Evolutionary conservation across 1,139 yeast species (phyloP), one percentile per base, ranked within the genome.

Genomic region (Lodderomyces pseudojiufengensis): DNA sequence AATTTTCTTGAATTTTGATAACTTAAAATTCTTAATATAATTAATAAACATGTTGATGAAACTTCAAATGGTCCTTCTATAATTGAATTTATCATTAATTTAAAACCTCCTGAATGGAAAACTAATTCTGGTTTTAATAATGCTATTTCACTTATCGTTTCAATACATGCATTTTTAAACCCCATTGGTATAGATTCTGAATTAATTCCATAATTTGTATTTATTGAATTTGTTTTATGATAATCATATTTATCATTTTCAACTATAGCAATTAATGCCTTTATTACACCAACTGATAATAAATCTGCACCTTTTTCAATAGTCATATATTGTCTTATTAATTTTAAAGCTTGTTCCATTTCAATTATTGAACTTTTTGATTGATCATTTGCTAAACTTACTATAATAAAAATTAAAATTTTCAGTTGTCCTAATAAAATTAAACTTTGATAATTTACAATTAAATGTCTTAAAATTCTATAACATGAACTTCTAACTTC

Each of bases 401-500:
- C 66, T 4, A 85, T 75, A 9, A 88, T 57, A 47, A 81, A 76
- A 4, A 76, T 70, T 42, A 86, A 84, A 9, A 86, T 53, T 40
- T 78, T 74, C 33, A 70, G 61, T 22, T 71, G 66, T 29, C 79
- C 64, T 29, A 71, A 51, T 9, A 71, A 62, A 22, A 51, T 48
- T 14, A 80, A 51, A 2, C 87, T 74, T 10, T 74, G 76, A 24
- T 65, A 55, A 44, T 76, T 76, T 18, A 75, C 70, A 23, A 84
- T 65, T 15, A 84, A 65, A 45, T 82, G 74, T 14, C 96, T 65
- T 23, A 87, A 72, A 3, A 88, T 70, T 35, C 95, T 66, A 55
- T 80, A 87, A 0, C 92, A 95, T 4, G 86, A 73, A 1, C 92
- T 84, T 11, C 80, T 68, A 1, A 85, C 84, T 43, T 80, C 82